Conservation (phyloP, 345 rosid species). For the Arabis alpina region DNA sequence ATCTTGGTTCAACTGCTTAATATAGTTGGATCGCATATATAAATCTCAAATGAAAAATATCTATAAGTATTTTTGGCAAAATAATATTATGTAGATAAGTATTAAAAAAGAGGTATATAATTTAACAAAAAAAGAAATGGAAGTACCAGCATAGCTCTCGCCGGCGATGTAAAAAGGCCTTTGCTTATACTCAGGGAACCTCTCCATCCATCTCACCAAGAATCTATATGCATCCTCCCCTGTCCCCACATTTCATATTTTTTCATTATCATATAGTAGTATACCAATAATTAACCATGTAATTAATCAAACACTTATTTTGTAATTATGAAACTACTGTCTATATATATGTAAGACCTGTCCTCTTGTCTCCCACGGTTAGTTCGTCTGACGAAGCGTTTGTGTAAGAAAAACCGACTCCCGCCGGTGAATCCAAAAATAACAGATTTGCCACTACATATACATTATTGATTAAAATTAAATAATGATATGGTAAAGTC, state of each 20-base stretch:
- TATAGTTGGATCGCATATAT: background rate
- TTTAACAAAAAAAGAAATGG: constrained; percentile 1
- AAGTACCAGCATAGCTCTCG: constrained; percentile 89
- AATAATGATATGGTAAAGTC: too few relatives aligned
- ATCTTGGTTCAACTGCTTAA: constrained; percentile 37
- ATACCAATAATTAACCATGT: too few relatives aligned
- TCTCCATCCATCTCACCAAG: constrained; percentile 67
- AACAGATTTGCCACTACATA: constrained; percentile 73
- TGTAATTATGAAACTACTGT: background rate
- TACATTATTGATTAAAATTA: background rate
- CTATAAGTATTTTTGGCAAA: background rate
- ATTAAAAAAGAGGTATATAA: background rate
- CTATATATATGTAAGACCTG: constrained; percentile 51
- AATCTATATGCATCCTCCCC: constrained; percentile 71
- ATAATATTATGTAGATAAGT: background rate
- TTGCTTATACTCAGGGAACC: constrained; percentile 73
- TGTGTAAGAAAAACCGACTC: constrained; percentile 87
- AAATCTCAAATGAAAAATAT: constrained; percentile 13
- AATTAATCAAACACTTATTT: background rate
- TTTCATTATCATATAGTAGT: background rate
- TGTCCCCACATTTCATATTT: constrained; percentile 43
- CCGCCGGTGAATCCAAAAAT: constrained; percentile 91
- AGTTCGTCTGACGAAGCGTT: constrained; percentile 59
- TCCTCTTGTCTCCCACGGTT: constrained; percentile 74
- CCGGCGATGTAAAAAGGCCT: constrained; percentile 86